Evolutionary conservation across 176 grass and related monocot genomes (phyloP).

Genomic region (Lolium perenne): DNA sequence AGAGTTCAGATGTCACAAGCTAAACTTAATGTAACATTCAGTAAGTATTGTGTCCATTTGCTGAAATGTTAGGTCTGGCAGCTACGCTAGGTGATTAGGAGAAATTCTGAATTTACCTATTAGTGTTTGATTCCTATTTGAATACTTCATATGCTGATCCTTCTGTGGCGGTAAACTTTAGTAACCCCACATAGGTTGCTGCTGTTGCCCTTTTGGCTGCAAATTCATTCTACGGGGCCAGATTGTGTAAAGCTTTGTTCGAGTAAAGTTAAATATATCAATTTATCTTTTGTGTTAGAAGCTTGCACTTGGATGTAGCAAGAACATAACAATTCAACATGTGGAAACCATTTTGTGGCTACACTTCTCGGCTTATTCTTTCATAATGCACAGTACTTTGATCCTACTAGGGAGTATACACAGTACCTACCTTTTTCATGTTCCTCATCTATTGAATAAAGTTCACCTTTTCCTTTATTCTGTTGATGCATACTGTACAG

Average conservation of each 20-base stretch:
- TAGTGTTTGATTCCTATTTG: constrained; percentile 39
- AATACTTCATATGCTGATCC: constrained; percentile 29
- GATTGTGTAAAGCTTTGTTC: constrained; percentile 8
- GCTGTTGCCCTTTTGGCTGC: constrained; percentile 15
- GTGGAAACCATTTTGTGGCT: neutral
- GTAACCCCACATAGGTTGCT: constrained; percentile 10
- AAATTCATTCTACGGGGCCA: constrained; percentile 19
- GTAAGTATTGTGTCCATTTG: constrained; percentile 68
- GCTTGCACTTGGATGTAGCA: constrained; percentile 26
- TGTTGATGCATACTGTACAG: constrained; percentile 12
- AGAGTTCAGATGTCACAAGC: constrained; percentile 66
- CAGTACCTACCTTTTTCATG: neutral
- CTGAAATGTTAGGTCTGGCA: constrained; percentile 44
- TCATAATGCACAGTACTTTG: constrained; percentile 28
- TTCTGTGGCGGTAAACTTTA: constrained; percentile 30
- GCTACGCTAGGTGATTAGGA: constrained; percentile 42
- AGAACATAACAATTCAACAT: neutral
- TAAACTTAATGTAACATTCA: constrained; percentile 57
- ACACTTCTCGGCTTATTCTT: constrained; percentile 29
- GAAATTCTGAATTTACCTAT: constrained; percentile 30
- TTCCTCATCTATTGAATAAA: constrained; percentile 26
- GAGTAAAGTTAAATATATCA: constrained; percentile 29
- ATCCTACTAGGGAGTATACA: constrained; percentile 9
- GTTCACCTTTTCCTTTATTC: constrained; percentile 25
- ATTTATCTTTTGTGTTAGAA: constrained; percentile 21